Evolutionary conservation across 192 early-diverging fungal species (phyloP).

Genomic region (Diversispora eburnea): DNA sequence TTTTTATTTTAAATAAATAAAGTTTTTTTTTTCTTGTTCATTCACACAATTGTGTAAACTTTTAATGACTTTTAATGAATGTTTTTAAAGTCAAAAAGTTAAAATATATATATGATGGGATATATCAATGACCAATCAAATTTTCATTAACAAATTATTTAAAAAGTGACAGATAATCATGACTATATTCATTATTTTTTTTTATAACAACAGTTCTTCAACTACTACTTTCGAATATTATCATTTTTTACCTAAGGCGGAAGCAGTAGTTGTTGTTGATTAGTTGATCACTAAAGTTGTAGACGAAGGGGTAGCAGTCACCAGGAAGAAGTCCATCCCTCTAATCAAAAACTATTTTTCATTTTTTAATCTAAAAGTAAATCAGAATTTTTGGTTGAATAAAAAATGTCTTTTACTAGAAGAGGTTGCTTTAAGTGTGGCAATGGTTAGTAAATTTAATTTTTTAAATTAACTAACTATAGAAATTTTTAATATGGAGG

Average conservation of each 20-base stretch:
- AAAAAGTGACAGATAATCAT: too few species aligned
- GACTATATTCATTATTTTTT: too few species aligned
- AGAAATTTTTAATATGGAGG: not conserved
- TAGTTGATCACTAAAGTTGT: slow-evolving; percentile 14
- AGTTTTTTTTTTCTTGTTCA: too few species aligned
- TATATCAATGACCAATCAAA: too few species aligned
- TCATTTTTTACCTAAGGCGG: slow-evolving; percentile 9
- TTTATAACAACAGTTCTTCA: too few species aligned
- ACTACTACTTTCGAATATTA: not conserved
- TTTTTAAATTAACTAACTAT: not conserved
- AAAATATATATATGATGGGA: too few species aligned
- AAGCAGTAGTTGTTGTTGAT: slow-evolving; percentile 21
- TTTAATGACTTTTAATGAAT: too few species aligned
- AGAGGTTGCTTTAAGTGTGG: slow-evolving; percentile 58
- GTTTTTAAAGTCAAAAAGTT: too few species aligned
- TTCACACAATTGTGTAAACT: too few species aligned
- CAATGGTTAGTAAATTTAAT: slow-evolving; percentile 38
- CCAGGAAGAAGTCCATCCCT: slow-evolving; percentile 18
- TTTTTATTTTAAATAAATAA: too few species aligned
- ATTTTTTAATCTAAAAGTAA: not conserved
- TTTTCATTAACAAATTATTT: too few species aligned
- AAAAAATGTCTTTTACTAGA: slow-evolving; percentile 34
- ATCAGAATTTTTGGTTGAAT: slow-evolving; percentile 6
- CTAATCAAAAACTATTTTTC: not conserved
- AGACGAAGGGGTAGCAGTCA: slow-evolving; percentile 19